Evolutionary conservation across 139 green algal species (phyloP).

Genomic region (Zygnema cylindricum): DNA sequence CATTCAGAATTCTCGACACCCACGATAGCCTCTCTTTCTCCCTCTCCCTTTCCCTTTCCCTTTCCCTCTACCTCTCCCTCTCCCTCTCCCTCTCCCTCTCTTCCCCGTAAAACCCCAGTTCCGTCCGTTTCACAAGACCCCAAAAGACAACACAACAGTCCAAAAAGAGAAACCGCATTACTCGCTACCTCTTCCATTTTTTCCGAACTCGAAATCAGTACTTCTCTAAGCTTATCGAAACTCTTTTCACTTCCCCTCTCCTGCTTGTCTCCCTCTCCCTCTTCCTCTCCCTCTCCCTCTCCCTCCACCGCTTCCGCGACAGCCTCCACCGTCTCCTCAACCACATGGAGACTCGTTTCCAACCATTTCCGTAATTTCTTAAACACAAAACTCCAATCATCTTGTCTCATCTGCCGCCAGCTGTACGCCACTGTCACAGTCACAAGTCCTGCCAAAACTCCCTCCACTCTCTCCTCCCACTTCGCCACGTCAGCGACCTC

Average conservation of each 20-base stretch:
- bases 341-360: background rate
- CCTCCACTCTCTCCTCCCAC: slow-evolving; percentile 9
- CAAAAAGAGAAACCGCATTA: background rate
- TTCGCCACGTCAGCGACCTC: background rate
- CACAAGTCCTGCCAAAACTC: slow-evolving; percentile 12
- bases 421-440: slow-evolving; percentile 16
- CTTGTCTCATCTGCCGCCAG: slow-evolving; percentile 4
- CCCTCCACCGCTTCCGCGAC: background rate
- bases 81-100: background rate
- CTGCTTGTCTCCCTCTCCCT: no score
- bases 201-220: background rate
- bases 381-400: slow-evolving; percentile 25
- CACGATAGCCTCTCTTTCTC: background rate
- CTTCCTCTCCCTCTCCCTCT: background rate
- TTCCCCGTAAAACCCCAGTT: background rate
- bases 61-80: no score
- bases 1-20: background rate
- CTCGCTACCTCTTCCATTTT: background rate
- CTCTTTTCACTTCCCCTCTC: background rate
- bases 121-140: background rate
- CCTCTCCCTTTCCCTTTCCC: background rate
- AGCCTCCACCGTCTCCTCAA: slow-evolving; percentile 26
- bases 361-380: slow-evolving; percentile 20
- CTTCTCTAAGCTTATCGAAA: background rate
- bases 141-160: background rate